Base-by-base conservation (phyloP, 1,284 basidiomycete species). In the Sanguinoderma infundibulare region DNA sequence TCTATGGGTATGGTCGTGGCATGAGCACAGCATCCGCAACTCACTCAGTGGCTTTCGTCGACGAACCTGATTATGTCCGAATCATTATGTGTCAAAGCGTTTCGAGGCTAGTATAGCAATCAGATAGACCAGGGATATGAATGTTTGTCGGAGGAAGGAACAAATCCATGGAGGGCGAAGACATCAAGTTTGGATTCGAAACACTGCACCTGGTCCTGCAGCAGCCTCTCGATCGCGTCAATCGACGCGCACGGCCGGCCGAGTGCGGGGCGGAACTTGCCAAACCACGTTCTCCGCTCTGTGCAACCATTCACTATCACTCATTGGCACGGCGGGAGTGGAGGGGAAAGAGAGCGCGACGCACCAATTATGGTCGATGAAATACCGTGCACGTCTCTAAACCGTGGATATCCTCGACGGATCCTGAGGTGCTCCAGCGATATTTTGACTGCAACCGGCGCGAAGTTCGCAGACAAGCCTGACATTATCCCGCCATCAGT, bases 361-460 rank as follows among this genome's bases (percentile, higher is more conserved):
- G 58, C 61, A 88, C 89, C 85, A 88, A 70, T 88, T 85, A 68
- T 83, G 83, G 65, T 84, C 83, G 51, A 90, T 69, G 57, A 90
- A 83, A 70, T 87, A 84, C 50, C 83, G 77, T 52, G 90, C 75
- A 68, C 91, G 88, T 6, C 81, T 80, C 71, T 83, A 83, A 1
- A 87, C 73, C 10, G 78, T 79, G 79, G 79, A 67, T 83, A 81
- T 35, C 72, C 67, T 56, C 74, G 75, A 70, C 87, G 90, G 15
- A 87, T 67, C 12, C 77, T 77, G 35, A 90, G 77, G 70, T 91
- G 91, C 68, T 89, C 87, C 46, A 88, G 74, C 8, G 86, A 84
- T 30, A 89, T 83, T 42, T 77, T 73, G 20, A 88, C 81, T 14
- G 89, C 86, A 72, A 90, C 88, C 12, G 85, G 84, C 20, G 81